Evolutionary conservation across 2,329 filamentous ascomycete genomes (phyloP).

Genomic region (Raffaelea ambrosiae): DNA sequence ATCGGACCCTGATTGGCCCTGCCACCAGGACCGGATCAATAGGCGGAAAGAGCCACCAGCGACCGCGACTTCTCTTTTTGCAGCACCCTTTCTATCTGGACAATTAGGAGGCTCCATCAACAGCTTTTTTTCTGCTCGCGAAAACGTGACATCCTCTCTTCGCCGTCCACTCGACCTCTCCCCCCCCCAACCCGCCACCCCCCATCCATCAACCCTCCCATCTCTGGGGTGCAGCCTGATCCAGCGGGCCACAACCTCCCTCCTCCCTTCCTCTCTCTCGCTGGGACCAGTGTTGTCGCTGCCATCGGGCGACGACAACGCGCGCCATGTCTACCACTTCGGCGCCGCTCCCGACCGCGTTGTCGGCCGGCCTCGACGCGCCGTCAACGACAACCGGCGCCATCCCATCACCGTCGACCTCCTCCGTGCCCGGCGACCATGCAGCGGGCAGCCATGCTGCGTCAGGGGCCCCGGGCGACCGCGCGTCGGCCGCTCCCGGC

Average conservation of each 20-base stretch:
- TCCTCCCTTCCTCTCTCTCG: not conserved
- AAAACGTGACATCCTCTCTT: too few relatives aligned
- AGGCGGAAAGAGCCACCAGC: constrained; percentile 3
- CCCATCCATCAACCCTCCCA: constrained; percentile 3
- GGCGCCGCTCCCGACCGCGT: constrained; percentile 11
- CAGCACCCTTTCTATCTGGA: constrained; percentile 1
- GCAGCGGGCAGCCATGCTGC: not conserved
- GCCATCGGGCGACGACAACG: constrained; percentile 27
- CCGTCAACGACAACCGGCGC: not conserved
- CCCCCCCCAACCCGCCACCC: not conserved
- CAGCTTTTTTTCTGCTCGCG: not conserved
- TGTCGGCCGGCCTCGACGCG: constrained; percentile 6
- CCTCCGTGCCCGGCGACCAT: not conserved
- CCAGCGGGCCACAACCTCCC: not conserved
- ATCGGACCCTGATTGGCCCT: constrained; percentile 18
- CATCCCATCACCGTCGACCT: constrained; percentile 4
- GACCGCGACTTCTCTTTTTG: constrained; percentile 12
- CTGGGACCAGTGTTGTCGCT: constrained; percentile 19
- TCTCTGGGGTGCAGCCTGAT: not conserved
- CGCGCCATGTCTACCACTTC: constrained; percentile 31
- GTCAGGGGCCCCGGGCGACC: not conserved
- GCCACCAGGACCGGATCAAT: constrained; percentile 8
- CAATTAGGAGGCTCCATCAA: constrained; percentile 1
- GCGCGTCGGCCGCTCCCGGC: constrained; percentile 18
- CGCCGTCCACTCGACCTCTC: not conserved